phyloP scores from a whole-genome alignment of 2,329 filamentous ascomycete genomes.

The Didymella lethalis region DNA sequence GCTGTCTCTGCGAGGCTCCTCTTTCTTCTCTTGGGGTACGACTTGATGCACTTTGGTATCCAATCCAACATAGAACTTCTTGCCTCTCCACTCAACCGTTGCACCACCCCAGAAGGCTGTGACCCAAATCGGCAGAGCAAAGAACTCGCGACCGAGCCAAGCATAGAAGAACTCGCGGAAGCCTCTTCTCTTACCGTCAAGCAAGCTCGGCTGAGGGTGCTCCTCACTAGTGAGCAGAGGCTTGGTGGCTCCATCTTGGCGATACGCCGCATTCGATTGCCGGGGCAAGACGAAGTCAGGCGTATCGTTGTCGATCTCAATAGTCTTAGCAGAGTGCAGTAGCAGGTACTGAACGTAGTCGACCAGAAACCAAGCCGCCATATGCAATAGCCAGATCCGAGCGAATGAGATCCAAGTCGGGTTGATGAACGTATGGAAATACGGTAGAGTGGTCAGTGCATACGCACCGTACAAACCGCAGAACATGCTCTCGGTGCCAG shows the following conservation, averaged over 20 bases:
- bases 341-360: slow-evolving; percentile 78
- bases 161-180: slow-evolving; percentile 78
- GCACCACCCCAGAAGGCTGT: slow-evolving; percentile 90
- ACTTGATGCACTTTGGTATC: slow-evolving; percentile 81
- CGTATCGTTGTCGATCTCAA: slow-evolving; percentile 75
- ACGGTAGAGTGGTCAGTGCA: slow-evolving; percentile 76
- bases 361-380: slow-evolving; percentile 74
- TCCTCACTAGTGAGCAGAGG: slow-evolving; percentile 33
- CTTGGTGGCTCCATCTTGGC: slow-evolving; percentile 28
- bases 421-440: slow-evolving; percentile 65
- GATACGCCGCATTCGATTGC: slow-evolving; percentile 46
- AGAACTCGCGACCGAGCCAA: slow-evolving; percentile 82
- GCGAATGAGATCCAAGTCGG: slow-evolving; percentile 73
- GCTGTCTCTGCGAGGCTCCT: neutral
- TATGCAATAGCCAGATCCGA: slow-evolving; percentile 70
- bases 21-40: slow-evolving; percentile 18
- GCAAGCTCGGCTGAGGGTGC: slow-evolving; percentile 24
- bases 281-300: slow-evolving; percentile 72
- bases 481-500: slow-evolving; percentile 86
- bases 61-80: slow-evolving; percentile 78
- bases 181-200: slow-evolving; percentile 57
- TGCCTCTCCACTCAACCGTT: slow-evolving; percentile 86
- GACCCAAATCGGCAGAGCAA: slow-evolving; percentile 88
- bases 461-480: slow-evolving; percentile 84
- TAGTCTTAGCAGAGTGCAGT: slow-evolving; percentile 75